These are phyloP conservation scores for Rutstroemia sp. DNA, from an alignment of 2,329 filamentous ascomycete genomes.

Conservation along the genomic window DNA sequence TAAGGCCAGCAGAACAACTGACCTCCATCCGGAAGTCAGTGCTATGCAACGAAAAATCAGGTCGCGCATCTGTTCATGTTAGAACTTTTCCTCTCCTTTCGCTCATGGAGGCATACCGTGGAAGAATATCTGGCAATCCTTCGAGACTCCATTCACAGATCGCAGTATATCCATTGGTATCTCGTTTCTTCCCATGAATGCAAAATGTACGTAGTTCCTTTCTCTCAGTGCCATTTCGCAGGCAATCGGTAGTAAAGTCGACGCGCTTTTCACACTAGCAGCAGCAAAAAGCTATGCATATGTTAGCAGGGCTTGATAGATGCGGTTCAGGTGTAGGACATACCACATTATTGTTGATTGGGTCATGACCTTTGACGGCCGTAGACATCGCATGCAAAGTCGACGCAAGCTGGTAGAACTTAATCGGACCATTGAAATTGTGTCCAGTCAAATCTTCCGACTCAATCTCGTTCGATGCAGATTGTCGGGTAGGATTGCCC, in stretches of 20 bases:
- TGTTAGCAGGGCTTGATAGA: conserved; percentile 6
- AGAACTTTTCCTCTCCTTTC: conserved; percentile 8
- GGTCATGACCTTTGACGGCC: conserved; percentile 41
- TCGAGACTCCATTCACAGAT: conserved; percentile 70
- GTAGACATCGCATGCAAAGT: conserved; percentile 53
- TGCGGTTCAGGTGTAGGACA: neutral
- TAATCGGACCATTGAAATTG: conserved; percentile 63
- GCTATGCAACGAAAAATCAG: conserved; percentile 64
- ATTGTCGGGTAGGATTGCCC: neutral
- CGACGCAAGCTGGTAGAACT: conserved; percentile 55
- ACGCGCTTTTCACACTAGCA: conserved; percentile 64
- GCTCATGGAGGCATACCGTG: conserved; percentile 35
- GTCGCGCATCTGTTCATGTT: conserved; percentile 57
- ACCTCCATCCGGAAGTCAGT: conserved; percentile 61
- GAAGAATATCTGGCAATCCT: conserved; percentile 56
- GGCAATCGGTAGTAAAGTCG: conserved; percentile 69
- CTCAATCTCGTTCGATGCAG: conserved; percentile 10
- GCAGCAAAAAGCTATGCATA: conserved; percentile 57
- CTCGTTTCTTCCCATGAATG: conserved; percentile 65
- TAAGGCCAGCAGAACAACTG: conserved; percentile 56
- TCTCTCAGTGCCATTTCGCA: conserved; percentile 73
- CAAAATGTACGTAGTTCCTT: conserved; percentile 73
- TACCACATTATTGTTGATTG: conserved; percentile 62
- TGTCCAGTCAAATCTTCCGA: conserved; percentile 29
- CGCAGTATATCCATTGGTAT: conserved; percentile 63